A percentile compares a stretch with the other conserved stretches of the same genome.
These are phyloP conservation scores for Emergomyces africanus DNA, from an alignment of 2,329 filamentous ascomycete genomes.

Conservation along the genomic window DNA sequence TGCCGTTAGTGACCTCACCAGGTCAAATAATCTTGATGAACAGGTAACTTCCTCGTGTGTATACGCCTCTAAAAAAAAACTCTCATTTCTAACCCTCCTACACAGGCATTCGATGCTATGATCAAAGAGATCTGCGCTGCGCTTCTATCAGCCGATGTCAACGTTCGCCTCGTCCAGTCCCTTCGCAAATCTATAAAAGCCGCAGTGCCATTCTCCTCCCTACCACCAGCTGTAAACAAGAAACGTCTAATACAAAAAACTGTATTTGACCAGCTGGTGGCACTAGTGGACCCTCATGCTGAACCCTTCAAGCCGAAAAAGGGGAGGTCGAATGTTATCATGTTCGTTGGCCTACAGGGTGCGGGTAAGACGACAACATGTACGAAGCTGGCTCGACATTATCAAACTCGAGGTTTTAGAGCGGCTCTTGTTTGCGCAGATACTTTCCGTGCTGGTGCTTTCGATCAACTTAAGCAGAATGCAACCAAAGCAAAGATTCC, in stretches of 20 bases:
- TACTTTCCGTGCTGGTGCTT: slow-evolving; percentile 95
- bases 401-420: slow-evolving; percentile 85
- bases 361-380: slow-evolving; percentile 97
- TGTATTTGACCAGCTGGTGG: slow-evolving; percentile 92
- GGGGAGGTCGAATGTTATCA: slow-evolving; percentile 91
- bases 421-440: slow-evolving; percentile 92
- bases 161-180: slow-evolving; percentile 80
- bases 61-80: slow-evolving; percentile 7
- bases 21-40: slow-evolving; percentile 87
- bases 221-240: slow-evolving; percentile 88
- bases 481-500: slow-evolving; percentile 98
- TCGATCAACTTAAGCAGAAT: slow-evolving; percentile 98
- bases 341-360: slow-evolving; percentile 98
- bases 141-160: slow-evolving; percentile 93
- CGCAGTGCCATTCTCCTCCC: slow-evolving; percentile 87
- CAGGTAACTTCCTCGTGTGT: slow-evolving; percentile 47
- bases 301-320: slow-evolving; percentile 97
- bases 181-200: slow-evolving; percentile 87
- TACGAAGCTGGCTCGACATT: slow-evolving; percentile 91
- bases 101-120: slow-evolving; percentile 88
- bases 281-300: slow-evolving; percentile 87
- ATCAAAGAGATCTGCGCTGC: slow-evolving; percentile 96
- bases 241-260: slow-evolving; percentile 96
- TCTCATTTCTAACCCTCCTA: not conserved
- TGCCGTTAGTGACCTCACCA: slow-evolving; percentile 84